Base-by-base conservation (phyloP, 2,329 filamentous ascomycete genomes). In the Calonectria ilicicola region DNA sequence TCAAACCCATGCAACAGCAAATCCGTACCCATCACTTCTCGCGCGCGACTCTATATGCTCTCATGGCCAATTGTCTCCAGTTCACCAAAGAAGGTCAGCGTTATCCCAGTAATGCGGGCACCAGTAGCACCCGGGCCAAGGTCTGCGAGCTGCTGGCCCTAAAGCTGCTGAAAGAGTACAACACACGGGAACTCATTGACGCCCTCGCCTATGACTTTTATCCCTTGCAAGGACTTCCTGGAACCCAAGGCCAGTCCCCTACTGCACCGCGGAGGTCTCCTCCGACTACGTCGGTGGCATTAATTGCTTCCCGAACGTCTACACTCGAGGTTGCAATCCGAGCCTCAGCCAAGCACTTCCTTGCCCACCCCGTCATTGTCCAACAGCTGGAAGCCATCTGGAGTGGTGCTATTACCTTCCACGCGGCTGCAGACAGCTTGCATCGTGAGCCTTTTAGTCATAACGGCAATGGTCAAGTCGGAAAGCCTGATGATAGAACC, bases 381-480 rank as follows among this genome's bases (percentile, higher is more conserved):
- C 95, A 97, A 83, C 96, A 98, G 81, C 88, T 98, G n/a, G 95
- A 98, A 83, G 96, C 95, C 53, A 98, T 98, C 74, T 98, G 96
- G 96, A 96, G 95, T 23, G 96, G 96, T 32, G 96, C 94, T 21
- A 97, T 98, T 76, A 95, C 97, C 76, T 98, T 98, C 81, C 95
- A 98, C 83, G 97, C 95, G 2, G 92, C 93, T 15, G 95, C 95
- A 6, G 96, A 98, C 82, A 94, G 91, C 75, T 86, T 98, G 27
- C 96, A 98, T 82, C 92, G 95, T 60, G 88, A 82, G 66, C 69
- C 82, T 7, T 78, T 82, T 53, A 76, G 76, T 49, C 74, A 75
- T 27, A 81, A 81, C 53, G 79, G 77, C 21, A 53, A 75, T 77
- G 74, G 58, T 74, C 68, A 70, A 65, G 60, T 74, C 42, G 78